phyloP scores from a whole-genome alignment of 1,139 yeast genomes.

The Debaryomycetaceae sp. region DNA sequence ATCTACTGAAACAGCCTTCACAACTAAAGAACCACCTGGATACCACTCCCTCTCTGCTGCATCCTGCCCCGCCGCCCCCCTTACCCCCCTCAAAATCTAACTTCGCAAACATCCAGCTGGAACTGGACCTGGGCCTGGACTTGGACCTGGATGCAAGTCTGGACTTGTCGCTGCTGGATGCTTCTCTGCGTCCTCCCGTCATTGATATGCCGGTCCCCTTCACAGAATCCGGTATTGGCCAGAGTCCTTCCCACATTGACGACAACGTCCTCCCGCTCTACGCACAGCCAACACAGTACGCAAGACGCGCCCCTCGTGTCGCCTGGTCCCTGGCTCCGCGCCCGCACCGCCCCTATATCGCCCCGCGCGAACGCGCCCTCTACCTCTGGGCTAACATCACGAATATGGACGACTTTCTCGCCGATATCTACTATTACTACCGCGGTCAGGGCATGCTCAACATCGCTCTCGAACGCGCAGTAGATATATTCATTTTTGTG shows the following conservation, averaged over 20 bases:
- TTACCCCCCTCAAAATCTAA: too few relatives aligned
- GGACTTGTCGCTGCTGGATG: neutral
- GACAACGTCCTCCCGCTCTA: neutral
- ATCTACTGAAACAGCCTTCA: neutral
- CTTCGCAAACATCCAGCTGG: slow-evolving; percentile 25
- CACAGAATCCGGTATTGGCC: neutral
- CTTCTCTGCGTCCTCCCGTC: neutral
- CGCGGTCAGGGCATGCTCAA: slow-evolving; percentile 78
- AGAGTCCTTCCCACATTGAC: neutral
- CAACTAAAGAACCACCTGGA: neutral
- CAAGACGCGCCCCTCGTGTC: neutral
- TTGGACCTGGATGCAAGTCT: too few relatives aligned
- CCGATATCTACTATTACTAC: slow-evolving; percentile 76
- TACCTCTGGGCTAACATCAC: slow-evolving; percentile 97
- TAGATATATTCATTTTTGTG: slow-evolving; percentile 62
- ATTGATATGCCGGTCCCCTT: neutral
- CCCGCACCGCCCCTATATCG: slow-evolving; percentile 14
- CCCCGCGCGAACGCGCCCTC: slow-evolving; percentile 69
- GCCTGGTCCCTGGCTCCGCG: slow-evolving; percentile 1
- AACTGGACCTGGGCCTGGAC: slow-evolving; percentile 20
- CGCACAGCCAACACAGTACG: neutral
- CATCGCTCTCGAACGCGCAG: slow-evolving; percentile 50
- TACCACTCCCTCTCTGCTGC: neutral
- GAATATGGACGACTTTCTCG: slow-evolving; percentile 75
- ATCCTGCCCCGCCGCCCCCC: slow-evolving; percentile 1